A percentile compares a stretch with the other conserved stretches of the same genome.
phyloP scores from a whole-genome alignment of 805 yeast species.

The Kodamaea fukazawae region DNA sequence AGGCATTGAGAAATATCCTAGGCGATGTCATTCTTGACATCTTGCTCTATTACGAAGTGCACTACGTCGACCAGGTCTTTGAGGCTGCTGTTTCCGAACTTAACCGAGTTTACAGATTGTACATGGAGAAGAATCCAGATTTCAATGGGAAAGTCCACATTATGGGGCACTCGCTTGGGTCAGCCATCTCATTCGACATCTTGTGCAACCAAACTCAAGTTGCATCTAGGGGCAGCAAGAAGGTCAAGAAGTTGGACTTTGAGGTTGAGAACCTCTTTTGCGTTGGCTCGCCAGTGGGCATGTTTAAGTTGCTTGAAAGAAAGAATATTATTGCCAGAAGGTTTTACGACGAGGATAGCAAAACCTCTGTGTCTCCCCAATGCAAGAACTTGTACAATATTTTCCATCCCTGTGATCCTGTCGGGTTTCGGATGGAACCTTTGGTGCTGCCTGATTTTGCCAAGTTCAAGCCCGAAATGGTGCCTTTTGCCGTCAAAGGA shows the following conservation, averaged over 20 bases:
- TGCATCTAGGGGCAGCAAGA: slow-evolving; percentile 15
- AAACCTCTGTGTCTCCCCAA: slow-evolving; percentile 43
- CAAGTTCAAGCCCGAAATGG: slow-evolving; percentile 49
- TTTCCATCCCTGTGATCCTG: slow-evolving; percentile 89
- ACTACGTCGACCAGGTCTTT: slow-evolving; percentile 59
- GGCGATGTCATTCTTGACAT: slow-evolving; percentile 89
- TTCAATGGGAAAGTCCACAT: slow-evolving; percentile 81
- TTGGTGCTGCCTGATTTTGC: slow-evolving; percentile 53
- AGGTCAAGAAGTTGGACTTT: slow-evolving; percentile 47
- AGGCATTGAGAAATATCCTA: slow-evolving; percentile 69
- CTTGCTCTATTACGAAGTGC: slow-evolving; percentile 69
- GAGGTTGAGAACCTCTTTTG: slow-evolving; percentile 73
- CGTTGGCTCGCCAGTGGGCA: slow-evolving; percentile 89
- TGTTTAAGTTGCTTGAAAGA: slow-evolving; percentile 71
- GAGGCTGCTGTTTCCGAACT: slow-evolving; percentile 60
- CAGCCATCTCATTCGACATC: slow-evolving; percentile 79
- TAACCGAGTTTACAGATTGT: slow-evolving; percentile 59
- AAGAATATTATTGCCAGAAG: slow-evolving; percentile 51
- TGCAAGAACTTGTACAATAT: slow-evolving; percentile 73
- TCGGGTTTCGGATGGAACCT: slow-evolving; percentile 89
- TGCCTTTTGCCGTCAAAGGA: slow-evolving; percentile 54
- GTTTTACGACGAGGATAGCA: slow-evolving; percentile 18
- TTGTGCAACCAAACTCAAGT: slow-evolving; percentile 47
- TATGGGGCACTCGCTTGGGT: slow-evolving; percentile 90
- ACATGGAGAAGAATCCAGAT: slow-evolving; percentile 60